Base-by-base conservation (phyloP, 2,329 filamentous ascomycete species). In the Talaromyces sp. region DNA sequence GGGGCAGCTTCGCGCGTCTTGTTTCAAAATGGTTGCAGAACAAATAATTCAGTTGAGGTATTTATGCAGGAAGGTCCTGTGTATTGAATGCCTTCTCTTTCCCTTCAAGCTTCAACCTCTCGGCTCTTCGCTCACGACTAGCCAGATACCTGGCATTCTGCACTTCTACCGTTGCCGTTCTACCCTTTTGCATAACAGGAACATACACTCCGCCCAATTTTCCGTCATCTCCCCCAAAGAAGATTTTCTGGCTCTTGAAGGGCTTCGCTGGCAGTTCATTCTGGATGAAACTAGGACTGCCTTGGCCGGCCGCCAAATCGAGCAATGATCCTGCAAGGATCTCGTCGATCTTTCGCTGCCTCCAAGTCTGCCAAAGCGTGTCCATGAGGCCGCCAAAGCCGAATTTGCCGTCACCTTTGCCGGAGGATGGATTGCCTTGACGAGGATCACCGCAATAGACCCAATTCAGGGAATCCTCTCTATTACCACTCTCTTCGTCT, bases 281-380 rank as follows among this genome's bases (percentile, higher is more conserved):
- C 14, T 70, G 66, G 39, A 77, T 68, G 33, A 73, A 66, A 35
- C 62, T 77, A 62, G 74, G 73, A 66, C 78, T 74, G 19, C 75
- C 78, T 65, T 80, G 77, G 63, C 71, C 75, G 67, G 85, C 81
- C 19, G 84, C 81, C 58, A 89, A 78, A 71, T 91, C 86, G 66
- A 98, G 81, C 60, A 99, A 80, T 70, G 87, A 86, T 66, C 86
- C 88, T 0, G 92, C 88, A 64, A 99, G 82, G 61, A 96, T 81
- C 82, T 98, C 95, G 72, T 98, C 93, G 70, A 98, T 91, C 82
- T 97, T 97, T 62, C 86, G 84, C 73, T 88, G 86, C 66, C 91
- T 86, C 94, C 95, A 99, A 24, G 88, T 80, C 67, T 85, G 83
- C 95, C 95, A 99, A 57, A 96, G 75, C 66, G 89, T 85, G 69